phyloP scores from a whole-genome alignment of 371 early-diverging fungal species.

The Amoeboaphelidium protococcarum region DNA sequence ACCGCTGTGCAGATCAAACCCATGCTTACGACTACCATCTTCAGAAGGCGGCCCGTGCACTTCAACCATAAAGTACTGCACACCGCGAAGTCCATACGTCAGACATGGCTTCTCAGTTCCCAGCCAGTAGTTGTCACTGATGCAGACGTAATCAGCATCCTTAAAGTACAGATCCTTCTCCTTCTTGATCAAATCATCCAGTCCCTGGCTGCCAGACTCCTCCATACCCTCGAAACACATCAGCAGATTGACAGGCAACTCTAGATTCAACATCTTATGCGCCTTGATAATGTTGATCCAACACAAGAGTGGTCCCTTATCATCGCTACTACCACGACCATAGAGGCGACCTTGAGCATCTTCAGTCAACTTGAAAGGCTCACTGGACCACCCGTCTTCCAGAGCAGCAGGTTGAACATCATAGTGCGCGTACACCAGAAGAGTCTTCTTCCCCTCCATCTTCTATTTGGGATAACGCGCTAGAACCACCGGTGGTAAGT shows the following conservation, averaged over 20 bases:
- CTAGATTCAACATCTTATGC: conserved; percentile 58
- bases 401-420: conserved; percentile 84
- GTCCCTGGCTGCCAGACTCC: conserved; percentile 57
- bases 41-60: conserved; percentile 33
- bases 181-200: conserved; percentile 54
- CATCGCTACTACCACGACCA: conserved; percentile 79
- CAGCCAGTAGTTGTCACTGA: conserved; percentile 90
- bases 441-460: conserved; percentile 67
- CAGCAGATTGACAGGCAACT: conserved; percentile 45
- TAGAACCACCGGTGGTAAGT: conserved; percentile 73
- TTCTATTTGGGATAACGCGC: conserved; percentile 66
- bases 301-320: conserved; percentile 72
- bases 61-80: conserved; percentile 54
- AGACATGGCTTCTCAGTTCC: conserved; percentile 82
- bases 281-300: conserved; percentile 87
- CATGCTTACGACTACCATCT: conserved; percentile 13
- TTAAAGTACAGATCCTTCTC: conserved; percentile 49
- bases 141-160: conserved; percentile 76
- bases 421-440: conserved; percentile 77
- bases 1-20: conserved; percentile 71
- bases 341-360: conserved; percentile 49
- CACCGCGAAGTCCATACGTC: conserved; percentile 88
- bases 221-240: conserved; percentile 92
- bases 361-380: conserved; percentile 68
- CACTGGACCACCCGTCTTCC: conserved; percentile 84